Percentiles rank a stretch among this genome's conserved stretches.
Conservation (phyloP, 306 rosid species). For the Dicorynia guianensis region DNA sequence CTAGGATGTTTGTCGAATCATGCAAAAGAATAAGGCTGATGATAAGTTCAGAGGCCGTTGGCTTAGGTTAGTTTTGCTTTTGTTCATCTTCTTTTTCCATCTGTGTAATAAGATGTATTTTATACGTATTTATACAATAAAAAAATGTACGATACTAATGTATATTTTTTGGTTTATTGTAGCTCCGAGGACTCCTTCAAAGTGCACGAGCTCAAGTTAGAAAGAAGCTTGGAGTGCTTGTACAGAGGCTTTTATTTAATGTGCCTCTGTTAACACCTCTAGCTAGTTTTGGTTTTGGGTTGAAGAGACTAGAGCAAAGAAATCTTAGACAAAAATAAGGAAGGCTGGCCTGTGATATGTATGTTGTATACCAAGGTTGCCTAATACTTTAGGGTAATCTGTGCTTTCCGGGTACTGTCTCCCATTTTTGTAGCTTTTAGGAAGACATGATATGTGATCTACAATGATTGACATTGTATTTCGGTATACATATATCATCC, state of each 20-base stretch:
- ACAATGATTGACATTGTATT: too few species aligned
- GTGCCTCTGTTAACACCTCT: too few species aligned
- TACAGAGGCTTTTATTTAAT: conserved; percentile 24
- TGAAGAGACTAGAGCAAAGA: background rate
- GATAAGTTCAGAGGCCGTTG: conserved; percentile 66
- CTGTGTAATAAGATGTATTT: background rate
- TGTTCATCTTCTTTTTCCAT: too few species aligned
- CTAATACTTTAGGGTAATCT: background rate
- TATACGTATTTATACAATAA: background rate
- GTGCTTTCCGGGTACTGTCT: background rate
- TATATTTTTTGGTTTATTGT: background rate
- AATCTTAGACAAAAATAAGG: background rate
- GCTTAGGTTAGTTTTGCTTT: conserved; percentile 46
- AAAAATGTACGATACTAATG: background rate
- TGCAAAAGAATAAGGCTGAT: conserved; percentile 72
- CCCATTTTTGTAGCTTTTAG: conserved; percentile 13
- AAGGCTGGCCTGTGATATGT: background rate
- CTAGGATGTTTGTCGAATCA: conserved; percentile 77
- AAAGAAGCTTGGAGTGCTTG: conserved; percentile 30
- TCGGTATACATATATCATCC: too few species aligned
- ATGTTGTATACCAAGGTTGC: background rate
- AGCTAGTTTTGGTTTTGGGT: background rate
- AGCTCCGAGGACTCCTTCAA: conserved; percentile 43
- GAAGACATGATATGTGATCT: too few species aligned
- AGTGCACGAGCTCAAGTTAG: conserved; percentile 33